Percentiles rank a stretch among this genome's conserved stretches.
phyloP scores from a whole-genome alignment of 2,329 filamentous ascomycete genomes.

The Kalmusia sp. region DNA sequence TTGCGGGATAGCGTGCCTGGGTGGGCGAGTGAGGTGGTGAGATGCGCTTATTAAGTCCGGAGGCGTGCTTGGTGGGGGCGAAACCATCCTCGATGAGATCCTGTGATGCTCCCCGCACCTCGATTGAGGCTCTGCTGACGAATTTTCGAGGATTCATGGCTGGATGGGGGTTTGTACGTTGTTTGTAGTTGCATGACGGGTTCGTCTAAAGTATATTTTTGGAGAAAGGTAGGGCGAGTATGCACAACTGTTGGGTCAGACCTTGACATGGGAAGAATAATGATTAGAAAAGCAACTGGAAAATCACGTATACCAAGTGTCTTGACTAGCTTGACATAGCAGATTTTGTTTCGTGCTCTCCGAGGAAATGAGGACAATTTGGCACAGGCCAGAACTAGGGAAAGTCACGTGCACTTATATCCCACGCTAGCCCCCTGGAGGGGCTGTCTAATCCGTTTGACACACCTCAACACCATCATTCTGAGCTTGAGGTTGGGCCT shows the following conservation, averaged over 20 bases:
- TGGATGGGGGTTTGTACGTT: no score
- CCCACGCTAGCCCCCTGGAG: no score
- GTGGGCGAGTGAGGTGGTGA: conserved; percentile 1
- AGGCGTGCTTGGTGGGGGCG: conserved; percentile 3
- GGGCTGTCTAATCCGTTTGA: not conserved
- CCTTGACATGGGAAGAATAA: not conserved
- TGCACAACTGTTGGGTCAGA: not conserved
- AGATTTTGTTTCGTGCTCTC: no score
- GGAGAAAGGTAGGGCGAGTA: not conserved
- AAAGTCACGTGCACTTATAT: no score
- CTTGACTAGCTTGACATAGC: no score
- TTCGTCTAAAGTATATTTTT: not conserved
- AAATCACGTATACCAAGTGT: no score
- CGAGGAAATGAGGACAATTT: no score
- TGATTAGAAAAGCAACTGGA: no score
- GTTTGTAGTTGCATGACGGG: no score
- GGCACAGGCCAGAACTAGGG: no score
- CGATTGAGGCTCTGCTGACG: not conserved
- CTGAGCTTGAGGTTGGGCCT: not conserved
- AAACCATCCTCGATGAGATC: not conserved
- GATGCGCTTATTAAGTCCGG: conserved; percentile 12
- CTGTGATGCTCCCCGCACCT: not conserved
- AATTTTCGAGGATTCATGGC: not conserved
- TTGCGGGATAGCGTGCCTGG: not conserved
- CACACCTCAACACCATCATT: not conserved